Evolutionary conservation across 768 basidiomycete genomes (phyloP).

Genomic region (Glaciozyma antarctica): DNA sequence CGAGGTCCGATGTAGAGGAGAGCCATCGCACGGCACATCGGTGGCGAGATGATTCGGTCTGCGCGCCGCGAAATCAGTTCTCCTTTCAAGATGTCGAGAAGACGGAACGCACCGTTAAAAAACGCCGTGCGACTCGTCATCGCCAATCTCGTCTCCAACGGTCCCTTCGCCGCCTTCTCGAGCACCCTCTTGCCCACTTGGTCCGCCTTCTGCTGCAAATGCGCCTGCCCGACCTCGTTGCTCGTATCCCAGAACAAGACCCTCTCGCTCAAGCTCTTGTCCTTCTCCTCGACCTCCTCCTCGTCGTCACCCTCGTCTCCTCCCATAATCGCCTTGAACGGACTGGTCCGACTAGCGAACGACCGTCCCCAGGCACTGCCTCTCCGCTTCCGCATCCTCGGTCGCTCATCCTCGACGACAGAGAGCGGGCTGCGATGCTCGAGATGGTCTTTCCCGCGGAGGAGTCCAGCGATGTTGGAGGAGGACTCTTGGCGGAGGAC

Average conservation of each 20-base stretch:
- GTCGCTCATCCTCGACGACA: constrained; percentile 62
- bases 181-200: constrained; percentile 37
- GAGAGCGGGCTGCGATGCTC: constrained; percentile 81
- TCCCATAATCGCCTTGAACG: constrained; percentile 8
- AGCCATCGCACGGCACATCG: constrained; percentile 99
- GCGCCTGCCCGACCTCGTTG: constrained; percentile 40
- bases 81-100: constrained; percentile 12
- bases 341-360: constrained; percentile 1
- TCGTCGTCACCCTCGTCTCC: constrained; percentile 48
- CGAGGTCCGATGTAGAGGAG: constrained; percentile 64
- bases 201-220: constrained; percentile 47
- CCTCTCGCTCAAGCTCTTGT: constrained; percentile 41
- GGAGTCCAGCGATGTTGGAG: constrained; percentile 63
- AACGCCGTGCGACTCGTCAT: constrained; percentile 36
- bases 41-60: constrained; percentile 69
- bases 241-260: constrained; percentile 22
- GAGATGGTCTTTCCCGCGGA: constrained; percentile 74
- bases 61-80: background rate
- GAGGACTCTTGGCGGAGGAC: constrained; percentile 83
- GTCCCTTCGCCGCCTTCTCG: constrained; percentile 31
- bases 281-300: constrained; percentile 43
- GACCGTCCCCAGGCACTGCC: constrained; percentile 42
- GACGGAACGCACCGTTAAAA: constrained; percentile 50
- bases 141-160: constrained; percentile 28
- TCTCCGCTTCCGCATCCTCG: constrained; percentile 36